Evolutionary conservation across 2,329 filamentous ascomycete genomes (phyloP), one percentile per base, ranked within the genome.

Genomic region (Phialemoniopsis sp.): DNA sequence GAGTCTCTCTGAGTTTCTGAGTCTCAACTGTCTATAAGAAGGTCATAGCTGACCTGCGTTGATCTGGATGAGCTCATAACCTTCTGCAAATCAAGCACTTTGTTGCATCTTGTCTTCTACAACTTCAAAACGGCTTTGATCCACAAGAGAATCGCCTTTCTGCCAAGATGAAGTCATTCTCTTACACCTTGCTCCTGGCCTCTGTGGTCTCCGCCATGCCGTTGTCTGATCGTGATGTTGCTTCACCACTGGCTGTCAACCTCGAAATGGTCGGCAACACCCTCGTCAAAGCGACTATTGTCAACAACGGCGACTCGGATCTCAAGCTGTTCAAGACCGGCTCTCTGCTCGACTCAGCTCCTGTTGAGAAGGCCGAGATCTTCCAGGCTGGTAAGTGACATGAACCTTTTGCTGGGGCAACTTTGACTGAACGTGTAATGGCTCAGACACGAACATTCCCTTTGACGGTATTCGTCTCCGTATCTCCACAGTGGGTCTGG

Each of bases 381-480:
- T 74, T 64, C 54, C 62, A 67, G 34, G 64, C 62, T 34, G 59
- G 70, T 70, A 61, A 55, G 65, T 60, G 12, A n/a, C n/a, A n/a
- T 15, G 7, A 14, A 15, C 13, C 16, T 29, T 21, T 29, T 17
- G 21, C 18, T 14, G 10, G 2, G 28, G 13, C 21, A 12, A 8
- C 28, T 18, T 4, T n/a, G 4, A 12, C 3, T 4, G 38, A 3
- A 21, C 14, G 29, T 39, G n/a, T n/a, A n/a, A 35, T 56, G 36
- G 12, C 19, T 36, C 33, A 70, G 72, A 60, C 35, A 50, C 58
- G 18, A 55, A 65, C 42, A 56, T 76, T 32, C 55, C 60, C 10
- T 79, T 80, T 46, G 67, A 75, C 35, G 76, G 76, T 34, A 65
- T 80, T 43, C 68, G 71, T 32, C 62, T 77, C 31, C 68, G 67